Evolutionary conservation across 129 eudicot species (phyloP), one percentile per base, ranked within the genome.

Genomic region (Solidago caesia): DNA sequence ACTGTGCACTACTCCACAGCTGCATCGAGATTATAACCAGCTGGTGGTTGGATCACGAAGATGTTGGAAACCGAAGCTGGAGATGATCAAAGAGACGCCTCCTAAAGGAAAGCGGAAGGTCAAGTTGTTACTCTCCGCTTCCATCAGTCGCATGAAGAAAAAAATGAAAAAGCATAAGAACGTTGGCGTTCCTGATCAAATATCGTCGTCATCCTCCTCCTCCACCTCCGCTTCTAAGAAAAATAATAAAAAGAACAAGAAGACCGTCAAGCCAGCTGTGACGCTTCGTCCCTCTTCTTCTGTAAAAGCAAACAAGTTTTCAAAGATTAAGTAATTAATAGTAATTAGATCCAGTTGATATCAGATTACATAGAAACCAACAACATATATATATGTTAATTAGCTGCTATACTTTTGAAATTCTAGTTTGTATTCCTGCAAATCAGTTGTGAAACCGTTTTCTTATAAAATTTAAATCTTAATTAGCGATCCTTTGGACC

Each of bases 1-100:
- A 25, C 39, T 88, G 2, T 88, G 93, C 77, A 88, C 89, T 1
- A 85, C 93, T 1, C 85, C 86, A 4, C 84, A 83, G 83, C 41
- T 88, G 88, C 79, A 83, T 64, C 83, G 71, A 73, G 90, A 85
- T 15, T 88, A 88, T 61, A 80, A 72, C 51, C 86, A 78, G 74
- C 80, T 88, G 26, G 93, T 85, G 41, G 77, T 79, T 45, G 75
- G 80, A 4, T 82, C 83, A 13, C 46, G 81, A 25, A 73, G 83
- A 64, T 74, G 65, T 0, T 88, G 90, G 93, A 88, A 88, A 70
- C 93, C 93, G 1, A 85, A 88, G 86, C 90, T 88, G 11, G 90
- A 85, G 71, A 88, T 80, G 72, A 88, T 88, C 75, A 65, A 60
- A 53, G 88, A 84, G 79, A 74, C 64, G 48, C 67, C 72, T 10